A percentile compares a stretch with the other conserved stretches of the same genome.
Evolutionary conservation across 2,329 filamentous ascomycete species (phyloP).

Genomic region (Paecilomyces variotii): DNA sequence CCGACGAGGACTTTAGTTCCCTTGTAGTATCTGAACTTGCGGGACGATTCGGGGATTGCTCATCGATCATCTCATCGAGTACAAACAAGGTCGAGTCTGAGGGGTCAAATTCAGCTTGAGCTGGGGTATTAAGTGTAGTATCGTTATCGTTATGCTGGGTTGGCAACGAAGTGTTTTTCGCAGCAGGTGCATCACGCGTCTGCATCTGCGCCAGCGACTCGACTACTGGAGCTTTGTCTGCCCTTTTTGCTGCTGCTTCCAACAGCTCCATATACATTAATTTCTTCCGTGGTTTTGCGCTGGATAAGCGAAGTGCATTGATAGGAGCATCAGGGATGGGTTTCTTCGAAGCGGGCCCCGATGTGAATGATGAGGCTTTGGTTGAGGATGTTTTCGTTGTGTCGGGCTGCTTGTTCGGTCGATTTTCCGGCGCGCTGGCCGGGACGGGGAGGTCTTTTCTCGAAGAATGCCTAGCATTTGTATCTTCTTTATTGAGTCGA

Average conservation of each 20-base stretch:
- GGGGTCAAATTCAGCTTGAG: constrained; percentile 18
- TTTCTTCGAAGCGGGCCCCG: constrained; percentile 1
- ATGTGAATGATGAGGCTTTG: constrained; percentile 2
- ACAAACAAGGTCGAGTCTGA: constrained; percentile 21
- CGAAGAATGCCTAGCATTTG: background rate
- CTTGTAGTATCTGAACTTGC: background rate
- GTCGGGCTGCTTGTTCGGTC: background rate
- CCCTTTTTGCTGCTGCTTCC: constrained; percentile 4
- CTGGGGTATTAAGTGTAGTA: background rate
- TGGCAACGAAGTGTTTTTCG: background rate
- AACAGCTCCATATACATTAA: constrained; percentile 35
- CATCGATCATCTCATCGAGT: constrained; percentile 16
- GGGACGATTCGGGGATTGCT: background rate
- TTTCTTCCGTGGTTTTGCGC: constrained; percentile 33
- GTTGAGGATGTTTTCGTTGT: background rate
- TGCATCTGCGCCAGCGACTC: background rate
- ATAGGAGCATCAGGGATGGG: constrained; percentile 3
- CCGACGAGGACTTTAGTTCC: background rate
- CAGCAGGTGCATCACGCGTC: background rate
- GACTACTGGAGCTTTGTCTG: constrained; percentile 3
- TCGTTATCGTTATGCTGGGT: background rate
- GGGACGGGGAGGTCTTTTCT: background rate
- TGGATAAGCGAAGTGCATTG: constrained; percentile 24
- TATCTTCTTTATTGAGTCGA: background rate
- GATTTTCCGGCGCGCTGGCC: background rate